phyloP scores from a whole-genome alignment of 1,139 yeast species.

The Debaryomyces subglobosus region DNA sequence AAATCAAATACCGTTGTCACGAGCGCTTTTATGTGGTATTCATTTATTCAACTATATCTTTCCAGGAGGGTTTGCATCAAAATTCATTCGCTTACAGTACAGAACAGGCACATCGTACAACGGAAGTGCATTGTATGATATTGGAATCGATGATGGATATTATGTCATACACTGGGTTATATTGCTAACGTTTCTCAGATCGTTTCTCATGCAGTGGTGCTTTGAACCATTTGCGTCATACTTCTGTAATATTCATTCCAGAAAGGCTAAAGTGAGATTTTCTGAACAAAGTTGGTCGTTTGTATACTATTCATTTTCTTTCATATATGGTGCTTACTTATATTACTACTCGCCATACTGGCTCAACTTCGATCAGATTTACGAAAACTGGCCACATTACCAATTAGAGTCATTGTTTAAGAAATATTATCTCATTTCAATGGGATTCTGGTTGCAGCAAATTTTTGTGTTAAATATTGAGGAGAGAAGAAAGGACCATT shows the following conservation, averaged over 20 bases:
- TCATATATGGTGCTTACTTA: slow-evolving; percentile 59
- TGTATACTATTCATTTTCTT: slow-evolving; percentile 61
- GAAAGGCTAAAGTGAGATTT: slow-evolving; percentile 63
- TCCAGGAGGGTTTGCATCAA: slow-evolving; percentile 33
- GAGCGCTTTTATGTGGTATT: slow-evolving; percentile 31
- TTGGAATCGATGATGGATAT: slow-evolving; percentile 59
- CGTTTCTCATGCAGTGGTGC: slow-evolving; percentile 58
- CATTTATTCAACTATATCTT: slow-evolving; percentile 30
- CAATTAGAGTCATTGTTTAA: slow-evolving; percentile 55
- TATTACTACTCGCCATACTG: slow-evolving; percentile 63
- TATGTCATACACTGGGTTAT: slow-evolving; percentile 60
- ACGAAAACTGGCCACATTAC: slow-evolving; percentile 78
- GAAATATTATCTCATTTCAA: slow-evolving; percentile 68
- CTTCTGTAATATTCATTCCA: slow-evolving; percentile 48
- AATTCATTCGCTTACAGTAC: slow-evolving; percentile 56
- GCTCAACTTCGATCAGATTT: slow-evolving; percentile 59
- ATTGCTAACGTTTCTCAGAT: slow-evolving; percentile 59
- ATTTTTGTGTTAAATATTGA: slow-evolving; percentile 77
- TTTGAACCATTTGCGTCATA: slow-evolving; percentile 60
- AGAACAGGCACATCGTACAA: slow-evolving; percentile 24
- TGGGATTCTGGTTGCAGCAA: slow-evolving; percentile 83
- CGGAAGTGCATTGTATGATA: slow-evolving; percentile 47
- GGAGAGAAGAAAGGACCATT: slow-evolving; percentile 76
- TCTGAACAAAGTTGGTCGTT: slow-evolving; percentile 88
- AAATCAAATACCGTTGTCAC: slow-evolving; percentile 43